Evolutionary conservation across 108 stramenopile genomes (phyloP).

Genomic region (Skeletonema menzelii): DNA sequence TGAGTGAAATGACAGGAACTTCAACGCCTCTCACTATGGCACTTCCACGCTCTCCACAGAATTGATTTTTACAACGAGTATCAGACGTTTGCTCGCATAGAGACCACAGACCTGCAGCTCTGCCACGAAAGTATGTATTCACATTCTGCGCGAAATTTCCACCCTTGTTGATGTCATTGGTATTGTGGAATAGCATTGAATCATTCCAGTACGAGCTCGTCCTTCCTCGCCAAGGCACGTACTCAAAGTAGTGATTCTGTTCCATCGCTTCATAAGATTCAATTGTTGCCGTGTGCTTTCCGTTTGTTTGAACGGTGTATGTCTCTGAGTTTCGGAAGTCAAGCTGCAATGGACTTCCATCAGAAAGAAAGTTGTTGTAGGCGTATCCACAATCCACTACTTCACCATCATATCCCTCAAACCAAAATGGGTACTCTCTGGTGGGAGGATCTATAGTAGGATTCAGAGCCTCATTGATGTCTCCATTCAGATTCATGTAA

Average conservation of each 20-base stretch:
- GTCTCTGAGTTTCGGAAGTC: background rate
- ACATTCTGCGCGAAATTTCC: background rate
- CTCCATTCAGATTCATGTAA: background rate
- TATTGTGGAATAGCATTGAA: background rate
- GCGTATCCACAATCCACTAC: background rate
- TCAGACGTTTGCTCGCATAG: background rate
- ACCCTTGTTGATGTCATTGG: background rate
- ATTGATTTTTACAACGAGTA: background rate
- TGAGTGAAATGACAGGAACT: background rate
- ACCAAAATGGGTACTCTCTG: background rate
- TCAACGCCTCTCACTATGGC: background rate
- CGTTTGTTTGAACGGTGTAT: constrained; percentile 5
- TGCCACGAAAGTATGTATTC: background rate
- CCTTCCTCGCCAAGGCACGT: constrained; percentile 45
- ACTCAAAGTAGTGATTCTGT: constrained; percentile 36
- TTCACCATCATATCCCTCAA: background rate
- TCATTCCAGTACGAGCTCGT: background rate
- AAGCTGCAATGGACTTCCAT: background rate
- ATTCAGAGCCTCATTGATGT: background rate
- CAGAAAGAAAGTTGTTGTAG: background rate
- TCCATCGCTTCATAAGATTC: constrained; percentile 31
- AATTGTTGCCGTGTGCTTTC: background rate
- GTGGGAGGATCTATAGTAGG: background rate
- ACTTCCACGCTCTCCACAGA: background rate
- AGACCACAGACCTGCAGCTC: background rate